Evolutionary conservation across 352 stramenopile genomes (phyloP), one percentile per base, ranked within the genome.

Genomic region (Phytophthora europaea): DNA sequence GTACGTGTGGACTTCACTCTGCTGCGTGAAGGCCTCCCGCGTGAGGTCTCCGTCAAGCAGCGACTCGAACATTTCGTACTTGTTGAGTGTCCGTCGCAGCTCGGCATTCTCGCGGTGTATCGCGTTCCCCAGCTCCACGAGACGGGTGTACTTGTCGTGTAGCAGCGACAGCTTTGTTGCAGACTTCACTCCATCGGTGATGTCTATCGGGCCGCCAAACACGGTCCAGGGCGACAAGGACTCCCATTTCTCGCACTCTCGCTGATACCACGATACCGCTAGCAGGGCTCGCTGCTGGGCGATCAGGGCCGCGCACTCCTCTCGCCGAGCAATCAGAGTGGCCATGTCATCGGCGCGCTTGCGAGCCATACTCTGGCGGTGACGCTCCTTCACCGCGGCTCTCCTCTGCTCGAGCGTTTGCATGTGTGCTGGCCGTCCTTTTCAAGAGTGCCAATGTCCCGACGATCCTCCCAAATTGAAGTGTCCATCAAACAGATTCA

Each of bases 41-140:
- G 38, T 58, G 6, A 70, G 28, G 51, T 80, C 68, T 66, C 69
- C 57, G 34, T 61, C 28, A 1, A 80, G 36, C 28, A 56, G 48
- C 8, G 68, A 73, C 45, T 73, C 73, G 6, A 77, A 76, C 22
- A 70, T 71, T 7, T 74, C 55, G n/a, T 73, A 61, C 40, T 77
- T 45, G 31, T 65, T 55, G 18, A 80, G 38, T 13, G 38, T 57
- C 60, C 56, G 47, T 28, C 57, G 52, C 8, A 76, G n/a, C 16
- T 54, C 31, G 5, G 56, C 52, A 16, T 61, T 71, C 26, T 80
- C 73, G 18, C 38, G 9, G 18, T 71, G 68, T 0, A 80, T 65
- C 18, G 54, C 61, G 54, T 80, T 74, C 20, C 59, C 47, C 7
- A 62, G n/a, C 59, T 74, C 64, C n/a, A 76, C 64, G 2, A 65